Conservation (phyloP, 176 grass and related monocot genomes). For the Musa acuminata region DNA sequence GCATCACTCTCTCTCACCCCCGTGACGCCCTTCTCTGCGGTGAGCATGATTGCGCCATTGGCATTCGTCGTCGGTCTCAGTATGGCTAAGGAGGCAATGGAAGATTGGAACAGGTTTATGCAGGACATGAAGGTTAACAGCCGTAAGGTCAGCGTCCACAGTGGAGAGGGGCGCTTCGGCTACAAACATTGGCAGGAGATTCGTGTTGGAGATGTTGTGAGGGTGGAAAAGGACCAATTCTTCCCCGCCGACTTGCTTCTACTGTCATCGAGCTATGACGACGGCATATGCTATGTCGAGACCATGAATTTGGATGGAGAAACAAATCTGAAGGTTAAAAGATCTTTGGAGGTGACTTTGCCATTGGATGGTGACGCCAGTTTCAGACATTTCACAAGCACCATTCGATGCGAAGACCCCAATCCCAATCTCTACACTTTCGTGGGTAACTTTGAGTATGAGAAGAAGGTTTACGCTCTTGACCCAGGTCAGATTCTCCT, state of each 20-base stretch:
- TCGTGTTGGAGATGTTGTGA: constrained; percentile 73
- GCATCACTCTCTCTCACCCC: constrained; percentile 85
- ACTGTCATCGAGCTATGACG: constrained; percentile 80
- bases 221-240: constrained; percentile 92
- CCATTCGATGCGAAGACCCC: constrained; percentile 81
- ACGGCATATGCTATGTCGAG: constrained; percentile 97
- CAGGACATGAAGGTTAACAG: constrained; percentile 97
- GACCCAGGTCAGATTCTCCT: constrained; percentile 87
- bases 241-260: constrained; percentile 89
- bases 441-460: constrained; percentile 78
- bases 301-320: constrained; percentile 97
- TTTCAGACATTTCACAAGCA: constrained; percentile 58
- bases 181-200: constrained; percentile 70
- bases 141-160: constrained; percentile 63
- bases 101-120: constrained; percentile 87
- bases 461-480: constrained; percentile 67
- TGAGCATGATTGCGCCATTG: constrained; percentile 83
- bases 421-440: constrained; percentile 91
- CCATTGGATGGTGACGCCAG: constrained; percentile 64
- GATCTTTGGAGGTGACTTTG: constrained; percentile 74
- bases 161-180: constrained; percentile 42
- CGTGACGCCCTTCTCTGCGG: constrained; percentile 56
- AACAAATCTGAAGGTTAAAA: constrained; percentile 94
- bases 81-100: constrained; percentile 86
- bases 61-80: constrained; percentile 76